phyloP scores from a whole-genome alignment of 1,284 basidiomycete genomes.

The Cutaneotrichosporon spelunceum region DNA sequence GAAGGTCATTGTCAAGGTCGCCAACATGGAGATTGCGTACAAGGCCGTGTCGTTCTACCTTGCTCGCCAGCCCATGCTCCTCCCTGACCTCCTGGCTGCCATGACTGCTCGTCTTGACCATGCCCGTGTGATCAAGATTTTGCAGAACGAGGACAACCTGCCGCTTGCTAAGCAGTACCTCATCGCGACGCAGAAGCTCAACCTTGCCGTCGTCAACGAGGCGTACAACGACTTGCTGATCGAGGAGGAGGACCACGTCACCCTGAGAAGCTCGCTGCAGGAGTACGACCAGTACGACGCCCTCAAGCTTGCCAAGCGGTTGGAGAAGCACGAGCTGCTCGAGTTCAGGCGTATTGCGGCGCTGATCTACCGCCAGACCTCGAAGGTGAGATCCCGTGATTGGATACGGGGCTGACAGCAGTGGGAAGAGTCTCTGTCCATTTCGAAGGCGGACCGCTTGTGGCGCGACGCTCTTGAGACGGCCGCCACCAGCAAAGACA shows the following conservation, averaged over 20 bases:
- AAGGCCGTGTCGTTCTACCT: conserved; percentile 62
- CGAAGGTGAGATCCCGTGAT: conserved; percentile 44
- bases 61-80: conserved; percentile 84
- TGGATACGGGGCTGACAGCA: neutral
- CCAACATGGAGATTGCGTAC: conserved; percentile 91
- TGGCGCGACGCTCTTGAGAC: conserved; percentile 94
- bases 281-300: conserved; percentile 98
- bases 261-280: conserved; percentile 90
- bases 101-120: conserved; percentile 93
- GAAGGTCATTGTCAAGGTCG: conserved; percentile 87
- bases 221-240: conserved; percentile 96
- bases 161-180: conserved; percentile 94
- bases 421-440: conserved; percentile 91
- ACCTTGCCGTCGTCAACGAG: conserved; percentile 94
- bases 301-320: conserved; percentile 74
- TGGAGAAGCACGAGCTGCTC: conserved; percentile 87
- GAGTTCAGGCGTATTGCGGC: conserved; percentile 95
- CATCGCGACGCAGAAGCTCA: conserved; percentile 94
- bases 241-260: conserved; percentile 98
- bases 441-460: conserved; percentile 93
- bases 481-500: conserved; percentile 72
- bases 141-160: conserved; percentile 76
- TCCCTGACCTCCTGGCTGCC: conserved; percentile 90
- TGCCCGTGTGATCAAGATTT: conserved; percentile 89
- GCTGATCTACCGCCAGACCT: conserved; percentile 74